Conservation (phyloP, 768 basidiomycete genomes). For the Mycena floridula region DNA sequence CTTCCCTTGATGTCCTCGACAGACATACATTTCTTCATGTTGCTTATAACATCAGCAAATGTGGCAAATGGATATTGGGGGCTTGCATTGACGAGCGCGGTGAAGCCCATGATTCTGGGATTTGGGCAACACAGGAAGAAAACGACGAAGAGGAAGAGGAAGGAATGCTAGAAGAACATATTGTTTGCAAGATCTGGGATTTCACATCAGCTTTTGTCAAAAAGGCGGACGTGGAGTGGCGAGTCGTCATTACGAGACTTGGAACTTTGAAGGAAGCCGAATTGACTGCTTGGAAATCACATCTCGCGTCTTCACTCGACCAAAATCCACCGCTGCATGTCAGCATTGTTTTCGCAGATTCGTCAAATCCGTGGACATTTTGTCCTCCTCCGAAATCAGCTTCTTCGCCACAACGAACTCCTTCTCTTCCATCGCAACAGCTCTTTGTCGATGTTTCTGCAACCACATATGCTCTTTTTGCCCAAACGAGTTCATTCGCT, state of each 20-base stretch:
- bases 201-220: constrained; percentile 58
- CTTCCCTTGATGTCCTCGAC: constrained; percentile 46
- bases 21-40: constrained; percentile 67
- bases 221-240: constrained; percentile 74
- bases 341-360: constrained; percentile 54
- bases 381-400: constrained; percentile 26
- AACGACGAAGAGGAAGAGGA: constrained; percentile 22
- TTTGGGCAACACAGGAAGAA: constrained; percentile 55
- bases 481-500: constrained; percentile 31
- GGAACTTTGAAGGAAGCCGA: constrained; percentile 57
- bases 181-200: constrained; percentile 61
- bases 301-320: constrained; percentile 35
- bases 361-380: constrained; percentile 55
- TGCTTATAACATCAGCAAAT: constrained; percentile 64
- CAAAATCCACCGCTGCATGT: constrained; percentile 46
- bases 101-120: constrained; percentile 62
- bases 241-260: constrained; percentile 64
- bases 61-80: constrained; percentile 76
- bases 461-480: constrained; percentile 45
- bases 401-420: constrained; percentile 19
- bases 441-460: constrained; percentile 41
- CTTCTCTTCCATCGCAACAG: constrained; percentile 12
- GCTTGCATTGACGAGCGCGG: constrained; percentile 74
- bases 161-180: constrained; percentile 29
- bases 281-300: constrained; percentile 61